Evolutionary conservation across 305 asterid genomes (phyloP).

Genomic region (Petunia hybrid): DNA sequence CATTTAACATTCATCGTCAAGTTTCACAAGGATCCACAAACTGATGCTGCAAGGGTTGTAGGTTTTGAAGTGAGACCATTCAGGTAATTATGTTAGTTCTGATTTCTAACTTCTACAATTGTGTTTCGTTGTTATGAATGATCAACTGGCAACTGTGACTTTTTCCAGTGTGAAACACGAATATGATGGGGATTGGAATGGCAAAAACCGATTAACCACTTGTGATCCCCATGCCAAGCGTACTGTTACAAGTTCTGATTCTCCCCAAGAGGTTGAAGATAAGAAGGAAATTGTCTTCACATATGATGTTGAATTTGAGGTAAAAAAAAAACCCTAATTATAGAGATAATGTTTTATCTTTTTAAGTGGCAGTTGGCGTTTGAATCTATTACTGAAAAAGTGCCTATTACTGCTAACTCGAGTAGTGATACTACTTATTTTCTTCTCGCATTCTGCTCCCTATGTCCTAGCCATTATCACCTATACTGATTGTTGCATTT

Average conservation of each 20-base stretch:
- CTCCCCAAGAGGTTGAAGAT: conserved; percentile 86
- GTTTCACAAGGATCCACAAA: conserved; percentile 78
- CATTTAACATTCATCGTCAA: conserved; percentile 75
- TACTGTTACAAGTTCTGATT: conserved; percentile 66
- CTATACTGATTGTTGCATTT: background rate
- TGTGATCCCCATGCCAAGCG: conserved; percentile 93
- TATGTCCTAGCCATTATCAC: background rate
- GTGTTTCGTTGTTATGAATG: conserved; percentile 36
- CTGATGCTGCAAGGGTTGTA: conserved; percentile 83
- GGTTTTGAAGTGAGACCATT: conserved; percentile 89
- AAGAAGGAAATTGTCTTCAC: conserved; percentile 83
- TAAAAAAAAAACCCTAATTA: conserved; percentile 36
- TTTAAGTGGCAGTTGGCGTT: background rate
- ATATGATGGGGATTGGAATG: conserved; percentile 75
- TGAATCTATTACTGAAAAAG: background rate
- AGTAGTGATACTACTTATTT: background rate
- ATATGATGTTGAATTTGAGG: conserved; percentile 90
- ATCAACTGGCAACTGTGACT: conserved; percentile 25
- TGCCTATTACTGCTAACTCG: background rate
- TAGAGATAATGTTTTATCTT: background rate
- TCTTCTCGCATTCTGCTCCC: background rate
- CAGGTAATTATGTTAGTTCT: conserved; percentile 51
- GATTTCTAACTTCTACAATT: conserved; percentile 3
- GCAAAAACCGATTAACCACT: conserved; percentile 59
- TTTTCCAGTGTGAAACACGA: conserved; percentile 76